phyloP scores from a whole-genome alignment of 2,329 filamentous ascomycete genomes.

The Fusarium newnesense region DNA sequence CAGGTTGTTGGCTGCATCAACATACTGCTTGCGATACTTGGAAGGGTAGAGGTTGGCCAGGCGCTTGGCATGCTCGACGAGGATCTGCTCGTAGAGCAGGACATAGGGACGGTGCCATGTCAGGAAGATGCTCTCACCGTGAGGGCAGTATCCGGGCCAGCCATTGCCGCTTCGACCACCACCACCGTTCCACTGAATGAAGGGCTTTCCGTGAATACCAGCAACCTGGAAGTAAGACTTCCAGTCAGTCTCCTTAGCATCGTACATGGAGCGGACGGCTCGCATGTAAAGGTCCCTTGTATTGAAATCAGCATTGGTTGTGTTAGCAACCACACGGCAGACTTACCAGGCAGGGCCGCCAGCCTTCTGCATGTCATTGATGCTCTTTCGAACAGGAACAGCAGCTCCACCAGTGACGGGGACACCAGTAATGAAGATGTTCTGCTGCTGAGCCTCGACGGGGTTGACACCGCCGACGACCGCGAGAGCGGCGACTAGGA shows the following conservation, averaged over 20 bases:
- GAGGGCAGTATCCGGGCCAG: constrained; percentile 58
- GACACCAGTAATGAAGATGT: constrained; percentile 52
- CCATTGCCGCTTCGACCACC: constrained; percentile 44
- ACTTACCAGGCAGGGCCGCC: constrained; percentile 58
- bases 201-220: constrained; percentile 59
- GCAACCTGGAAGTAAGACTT: constrained; percentile 62
- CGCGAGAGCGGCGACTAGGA: constrained; percentile 40
- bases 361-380: constrained; percentile 56
- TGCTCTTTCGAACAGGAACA: constrained; percentile 58
- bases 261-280: constrained; percentile 57
- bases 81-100: constrained; percentile 65
- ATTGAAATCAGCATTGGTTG: constrained; percentile 19
- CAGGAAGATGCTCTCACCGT: constrained; percentile 60
- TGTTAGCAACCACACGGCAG: not conserved
- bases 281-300: constrained; percentile 62
- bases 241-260: constrained; percentile 52
- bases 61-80: constrained; percentile 57
- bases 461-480: constrained; percentile 38
- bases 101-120: constrained; percentile 68
- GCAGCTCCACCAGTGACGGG: constrained; percentile 52
- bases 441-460: constrained; percentile 40
- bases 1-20: constrained; percentile 57
- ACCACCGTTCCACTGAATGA: constrained; percentile 55
- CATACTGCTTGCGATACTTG: constrained; percentile 51
- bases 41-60: constrained; percentile 58